These are phyloP conservation scores for Suhomyces canberraensis DNA, from an alignment of 805 yeast genomes.

Conservation along the genomic window DNA sequence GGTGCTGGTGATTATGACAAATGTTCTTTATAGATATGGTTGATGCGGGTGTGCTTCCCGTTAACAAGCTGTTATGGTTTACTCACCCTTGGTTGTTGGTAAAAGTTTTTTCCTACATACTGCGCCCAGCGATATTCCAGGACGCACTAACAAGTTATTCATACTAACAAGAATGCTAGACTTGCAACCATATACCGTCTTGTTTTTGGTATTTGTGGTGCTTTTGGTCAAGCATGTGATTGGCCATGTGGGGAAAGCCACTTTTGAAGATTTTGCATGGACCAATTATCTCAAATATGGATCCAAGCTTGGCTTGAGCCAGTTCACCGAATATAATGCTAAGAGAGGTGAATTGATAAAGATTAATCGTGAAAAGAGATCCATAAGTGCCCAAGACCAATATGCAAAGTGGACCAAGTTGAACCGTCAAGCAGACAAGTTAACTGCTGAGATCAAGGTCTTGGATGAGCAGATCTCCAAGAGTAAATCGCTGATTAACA, in stretches of 20 bases:
- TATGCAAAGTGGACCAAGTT: conserved; percentile 95
- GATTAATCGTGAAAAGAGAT: conserved; percentile 50
- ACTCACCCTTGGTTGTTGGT: neutral
- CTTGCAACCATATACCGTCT: conserved; percentile 31
- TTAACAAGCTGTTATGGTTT: too few relatives aligned
- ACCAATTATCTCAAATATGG: conserved; percentile 28
- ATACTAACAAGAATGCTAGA: conserved; percentile 21
- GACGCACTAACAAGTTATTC: neutral
- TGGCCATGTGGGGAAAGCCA: conserved; percentile 31
- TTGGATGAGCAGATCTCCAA: conserved; percentile 38
- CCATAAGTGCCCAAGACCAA: conserved; percentile 84
- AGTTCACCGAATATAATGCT: conserved; percentile 18
- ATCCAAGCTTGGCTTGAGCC: conserved; percentile 30
- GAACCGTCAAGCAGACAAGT: conserved; percentile 64
- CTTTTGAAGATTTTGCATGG: conserved; percentile 39
- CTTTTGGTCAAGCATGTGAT: conserved; percentile 37
- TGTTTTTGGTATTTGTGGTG: conserved; percentile 31
- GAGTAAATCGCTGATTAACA: conserved; percentile 33
- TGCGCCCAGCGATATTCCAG: neutral
- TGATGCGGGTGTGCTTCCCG: too few relatives aligned
- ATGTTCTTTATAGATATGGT: too few relatives aligned
- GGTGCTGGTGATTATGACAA: too few relatives aligned
- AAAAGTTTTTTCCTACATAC: conserved; percentile 3
- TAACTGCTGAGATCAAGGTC: conserved; percentile 49
- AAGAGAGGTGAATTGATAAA: conserved; percentile 44